phyloP scores from a whole-genome alignment of 2,329 filamentous ascomycete genomes.

The Pyrenophora seminiperda region DNA sequence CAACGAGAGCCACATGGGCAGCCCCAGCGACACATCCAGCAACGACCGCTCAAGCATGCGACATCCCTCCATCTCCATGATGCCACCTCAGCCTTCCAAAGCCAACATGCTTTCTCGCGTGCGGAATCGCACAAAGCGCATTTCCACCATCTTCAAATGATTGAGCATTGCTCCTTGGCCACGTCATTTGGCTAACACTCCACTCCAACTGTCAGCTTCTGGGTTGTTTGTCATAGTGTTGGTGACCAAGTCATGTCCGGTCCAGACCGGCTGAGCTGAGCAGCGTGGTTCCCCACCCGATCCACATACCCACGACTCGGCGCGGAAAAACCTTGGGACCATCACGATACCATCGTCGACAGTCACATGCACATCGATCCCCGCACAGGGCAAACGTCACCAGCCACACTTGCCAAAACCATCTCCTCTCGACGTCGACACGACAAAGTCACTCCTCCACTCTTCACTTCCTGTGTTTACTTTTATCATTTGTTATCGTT shows the following conservation, averaged over 20 bases:
- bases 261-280: constrained; percentile 25
- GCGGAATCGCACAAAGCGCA: constrained; percentile 43
- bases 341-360: constrained; percentile 12
- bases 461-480: constrained; percentile 31
- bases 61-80: constrained; percentile 40
- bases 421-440: not conserved
- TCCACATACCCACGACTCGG: constrained; percentile 21
- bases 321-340: constrained; percentile 8
- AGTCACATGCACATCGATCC: constrained; percentile 7
- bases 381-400: not conserved
- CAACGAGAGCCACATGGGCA: constrained; percentile 34
- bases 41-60: constrained; percentile 37
- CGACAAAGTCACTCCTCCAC: constrained; percentile 14
- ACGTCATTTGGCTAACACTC: constrained; percentile 24
- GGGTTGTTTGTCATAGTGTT: constrained; percentile 17
- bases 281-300: constrained; percentile 10
- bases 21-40: constrained; percentile 45
- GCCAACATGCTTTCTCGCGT: constrained; percentile 43
- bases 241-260: constrained; percentile 20
- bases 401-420: constrained; percentile 6
- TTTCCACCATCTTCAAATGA: constrained; percentile 48
- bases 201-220: constrained; percentile 22
- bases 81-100: constrained; percentile 35
- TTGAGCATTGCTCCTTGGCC: constrained; percentile 6
- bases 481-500: constrained; percentile 10